These are phyloP conservation scores for Penicillium waksmanii DNA, from an alignment of 495 filamentous ascomycete species.

Conservation along the genomic window DNA sequence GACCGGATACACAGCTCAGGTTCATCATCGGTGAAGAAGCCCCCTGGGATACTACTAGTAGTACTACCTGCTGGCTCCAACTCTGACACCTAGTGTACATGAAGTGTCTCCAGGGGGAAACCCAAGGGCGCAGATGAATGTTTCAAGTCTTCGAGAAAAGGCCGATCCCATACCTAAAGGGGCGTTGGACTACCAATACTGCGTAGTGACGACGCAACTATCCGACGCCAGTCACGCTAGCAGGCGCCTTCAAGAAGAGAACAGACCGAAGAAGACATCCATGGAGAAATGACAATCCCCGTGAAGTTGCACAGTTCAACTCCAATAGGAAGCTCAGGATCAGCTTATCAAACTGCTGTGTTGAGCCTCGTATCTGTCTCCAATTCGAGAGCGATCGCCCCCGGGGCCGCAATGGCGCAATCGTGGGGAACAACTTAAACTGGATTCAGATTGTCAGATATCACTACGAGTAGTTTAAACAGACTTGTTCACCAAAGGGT, in stretches of 20 bases:
- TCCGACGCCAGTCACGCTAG: background rate
- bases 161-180: constrained; percentile 1
- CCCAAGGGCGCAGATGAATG: background rate
- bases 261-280: background rate
- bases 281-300: too few species aligned
- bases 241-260: background rate
- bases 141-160: background rate
- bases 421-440: background rate
- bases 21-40: too few species aligned
- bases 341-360: background rate
- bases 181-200: background rate
- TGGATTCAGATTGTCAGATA: background rate
- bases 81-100: too few species aligned
- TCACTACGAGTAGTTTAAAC: too few species aligned
- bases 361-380: constrained; percentile 6
- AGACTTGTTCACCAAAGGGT: too few species aligned
- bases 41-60: too few species aligned
- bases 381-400: background rate
- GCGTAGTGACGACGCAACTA: background rate
- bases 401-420: background rate
- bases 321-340: background rate
- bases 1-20: too few species aligned
- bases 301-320: too few species aligned
- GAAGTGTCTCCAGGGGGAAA: background rate
- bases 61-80: too few species aligned